phyloP scores from a whole-genome alignment of 441 rosid genomes.

The Mallotus japonicus region DNA sequence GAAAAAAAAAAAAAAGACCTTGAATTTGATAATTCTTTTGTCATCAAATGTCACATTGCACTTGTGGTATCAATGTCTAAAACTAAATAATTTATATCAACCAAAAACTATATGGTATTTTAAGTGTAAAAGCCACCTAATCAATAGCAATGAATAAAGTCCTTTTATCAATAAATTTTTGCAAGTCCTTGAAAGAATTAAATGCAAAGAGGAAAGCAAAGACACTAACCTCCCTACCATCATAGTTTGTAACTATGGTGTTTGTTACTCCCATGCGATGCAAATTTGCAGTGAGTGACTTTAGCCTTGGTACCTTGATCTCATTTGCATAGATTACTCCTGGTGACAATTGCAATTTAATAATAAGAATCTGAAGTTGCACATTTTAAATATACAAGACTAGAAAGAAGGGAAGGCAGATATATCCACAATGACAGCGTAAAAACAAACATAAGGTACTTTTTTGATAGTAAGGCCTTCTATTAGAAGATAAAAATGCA shows the following conservation, averaged over 20 bases:
- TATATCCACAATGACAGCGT: not conserved
- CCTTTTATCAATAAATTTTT: not conserved
- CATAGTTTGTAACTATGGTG: slow-evolving; percentile 87
- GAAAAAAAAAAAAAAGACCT: not conserved
- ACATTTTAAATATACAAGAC: not conserved
- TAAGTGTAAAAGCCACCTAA: not conserved
- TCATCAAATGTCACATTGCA: not conserved
- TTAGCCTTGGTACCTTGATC: slow-evolving; percentile 76
- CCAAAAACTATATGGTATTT: not conserved
- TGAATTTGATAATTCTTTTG: not conserved
- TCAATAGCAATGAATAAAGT: not conserved
- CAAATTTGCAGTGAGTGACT: slow-evolving; percentile 89
- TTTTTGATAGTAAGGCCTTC: not conserved
- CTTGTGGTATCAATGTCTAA: not conserved
- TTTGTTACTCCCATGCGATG: slow-evolving; percentile 98
- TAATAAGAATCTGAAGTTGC: slow-evolving; percentile 8
- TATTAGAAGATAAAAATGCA: not conserved
- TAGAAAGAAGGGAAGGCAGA: not conserved
- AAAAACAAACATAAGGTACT: not conserved
- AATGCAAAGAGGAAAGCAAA: not conserved
- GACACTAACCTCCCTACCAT: slow-evolving; percentile 87
- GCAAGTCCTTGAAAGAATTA: not conserved
- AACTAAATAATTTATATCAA: not conserved
- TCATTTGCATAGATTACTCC: slow-evolving; percentile 96
- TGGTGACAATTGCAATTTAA: slow-evolving; percentile 31